Conservation (phyloP, 179 eudicot species). For the Carnegiea gigantea region DNA sequence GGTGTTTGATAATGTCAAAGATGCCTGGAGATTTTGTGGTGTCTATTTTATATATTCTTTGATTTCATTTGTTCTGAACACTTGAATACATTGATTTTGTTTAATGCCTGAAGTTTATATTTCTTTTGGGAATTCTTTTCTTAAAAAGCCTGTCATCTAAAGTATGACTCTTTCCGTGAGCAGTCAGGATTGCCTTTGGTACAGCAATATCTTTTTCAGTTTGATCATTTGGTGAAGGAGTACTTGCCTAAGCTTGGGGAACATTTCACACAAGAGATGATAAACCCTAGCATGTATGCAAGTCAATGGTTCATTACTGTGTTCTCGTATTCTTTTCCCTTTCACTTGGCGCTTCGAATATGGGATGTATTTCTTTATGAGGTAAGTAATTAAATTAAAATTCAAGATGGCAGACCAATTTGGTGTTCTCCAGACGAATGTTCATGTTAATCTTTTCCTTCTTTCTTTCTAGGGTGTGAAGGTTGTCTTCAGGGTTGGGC, state of each 20-base stretch:
- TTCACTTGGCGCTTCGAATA: constrained; percentile 91
- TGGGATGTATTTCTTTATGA: constrained; percentile 96
- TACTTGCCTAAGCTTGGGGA: constrained; percentile 83
- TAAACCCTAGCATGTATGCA: constrained; percentile 99
- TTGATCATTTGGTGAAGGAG: constrained; percentile 79
- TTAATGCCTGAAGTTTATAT: neutral
- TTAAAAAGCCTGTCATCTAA: neutral
- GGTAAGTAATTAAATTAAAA: constrained; percentile 39
- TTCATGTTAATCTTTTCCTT: constrained; percentile 1
- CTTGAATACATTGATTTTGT: neutral
- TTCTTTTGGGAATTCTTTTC: neutral
- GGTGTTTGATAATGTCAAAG: neutral
- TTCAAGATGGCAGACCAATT: neutral
- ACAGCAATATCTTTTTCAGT: constrained; percentile 90
- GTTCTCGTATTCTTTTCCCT: constrained; percentile 92
- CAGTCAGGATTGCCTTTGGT: constrained; percentile 99
- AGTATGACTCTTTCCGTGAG: constrained; percentile 19
- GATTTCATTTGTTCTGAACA: neutral
- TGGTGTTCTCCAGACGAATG: neutral
- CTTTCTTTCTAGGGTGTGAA: constrained; percentile 66
- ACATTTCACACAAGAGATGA: constrained; percentile 84
- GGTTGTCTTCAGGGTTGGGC: constrained; percentile 83
- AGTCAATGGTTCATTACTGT: constrained; percentile 99
- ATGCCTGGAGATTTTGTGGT: neutral
- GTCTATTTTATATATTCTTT: neutral